phyloP scores from a whole-genome alignment of 2,329 filamentous ascomycete species.

The Aspergillus novoparasiticus region DNA sequence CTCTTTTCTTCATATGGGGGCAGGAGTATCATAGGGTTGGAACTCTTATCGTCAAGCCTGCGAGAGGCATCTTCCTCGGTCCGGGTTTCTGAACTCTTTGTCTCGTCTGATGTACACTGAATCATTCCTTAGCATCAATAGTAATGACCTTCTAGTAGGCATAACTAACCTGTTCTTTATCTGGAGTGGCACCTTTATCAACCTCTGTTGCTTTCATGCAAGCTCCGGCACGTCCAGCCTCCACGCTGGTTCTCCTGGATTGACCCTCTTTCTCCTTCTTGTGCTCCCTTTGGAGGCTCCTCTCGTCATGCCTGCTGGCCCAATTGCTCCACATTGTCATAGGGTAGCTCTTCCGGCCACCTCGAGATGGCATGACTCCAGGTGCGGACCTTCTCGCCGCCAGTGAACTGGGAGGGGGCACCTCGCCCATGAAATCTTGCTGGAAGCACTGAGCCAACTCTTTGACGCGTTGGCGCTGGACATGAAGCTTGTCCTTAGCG shows the following conservation, averaged over 20 bases:
- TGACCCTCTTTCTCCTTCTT: slow-evolving; percentile 27
- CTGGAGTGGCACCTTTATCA: background rate
- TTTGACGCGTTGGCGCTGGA: slow-evolving; percentile 72
- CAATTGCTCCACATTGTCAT: slow-evolving; percentile 83
- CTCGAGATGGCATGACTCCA: slow-evolving; percentile 31
- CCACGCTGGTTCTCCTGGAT: slow-evolving; percentile 29
- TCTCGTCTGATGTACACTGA: background rate
- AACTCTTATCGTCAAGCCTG: slow-evolving; percentile 14
- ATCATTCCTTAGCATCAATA: slow-evolving; percentile 5
- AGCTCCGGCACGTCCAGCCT: slow-evolving; percentile 30
- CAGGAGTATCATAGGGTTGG: slow-evolving; percentile 30
- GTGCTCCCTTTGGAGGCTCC: slow-evolving; percentile 56
- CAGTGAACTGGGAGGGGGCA: slow-evolving; percentile 80
- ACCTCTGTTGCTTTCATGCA: slow-evolving; percentile 18
- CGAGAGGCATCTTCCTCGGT: background rate
- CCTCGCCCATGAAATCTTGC: slow-evolving; percentile 70
- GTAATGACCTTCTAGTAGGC: background rate
- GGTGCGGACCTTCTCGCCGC: slow-evolving; percentile 63
- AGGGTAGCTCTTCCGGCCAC: slow-evolving; percentile 65
- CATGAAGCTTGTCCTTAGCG: slow-evolving; percentile 65
- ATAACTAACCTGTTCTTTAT: background rate
- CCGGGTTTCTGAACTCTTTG: background rate
- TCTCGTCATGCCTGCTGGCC: slow-evolving; percentile 86
- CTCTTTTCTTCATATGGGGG: slow-evolving; percentile 32
- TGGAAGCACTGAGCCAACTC: slow-evolving; percentile 72